Evolutionary conservation across 2,329 filamentous ascomycete genomes (phyloP).

Genomic region (Elsinoe arachidis): DNA sequence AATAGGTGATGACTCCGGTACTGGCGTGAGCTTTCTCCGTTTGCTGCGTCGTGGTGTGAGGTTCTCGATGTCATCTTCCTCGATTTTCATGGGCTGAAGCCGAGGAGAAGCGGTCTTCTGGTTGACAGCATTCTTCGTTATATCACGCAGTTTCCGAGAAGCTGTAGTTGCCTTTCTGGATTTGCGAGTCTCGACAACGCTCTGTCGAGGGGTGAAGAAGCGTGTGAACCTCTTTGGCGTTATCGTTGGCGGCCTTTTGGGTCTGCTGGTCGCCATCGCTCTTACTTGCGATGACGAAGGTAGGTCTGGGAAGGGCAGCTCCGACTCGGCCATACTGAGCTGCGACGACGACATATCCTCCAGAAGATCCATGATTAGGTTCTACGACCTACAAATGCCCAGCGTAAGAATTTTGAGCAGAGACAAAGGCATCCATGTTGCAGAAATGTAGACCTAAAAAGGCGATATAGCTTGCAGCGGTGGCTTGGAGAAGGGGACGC

Average conservation of each 20-base stretch:
- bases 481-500: conserved; percentile 6
- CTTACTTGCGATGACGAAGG: conserved; percentile 12
- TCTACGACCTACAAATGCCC: not conserved
- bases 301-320: conserved; percentile 5
- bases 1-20: conserved; percentile 36
- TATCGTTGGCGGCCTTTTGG: conserved; percentile 40
- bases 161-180: conserved; percentile 29
- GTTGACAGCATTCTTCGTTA: conserved; percentile 40
- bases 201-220: conserved; percentile 42
- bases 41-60: conserved; percentile 20
- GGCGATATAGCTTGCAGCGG: not conserved
- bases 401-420: not conserved
- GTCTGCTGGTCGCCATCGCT: conserved; percentile 27
- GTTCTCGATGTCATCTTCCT: conserved; percentile 21
- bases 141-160: conserved; percentile 40
- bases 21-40: conserved; percentile 39
- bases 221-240: conserved; percentile 44
- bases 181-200: conserved; percentile 20
- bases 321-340: conserved; percentile 13
- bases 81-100: not conserved
- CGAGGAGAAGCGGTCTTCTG: conserved; percentile 17
- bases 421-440: not conserved
- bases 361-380: not conserved
- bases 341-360: conserved; percentile 28
- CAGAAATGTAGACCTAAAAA: not conserved